These are phyloP conservation scores for Diaporthe sp. DNA, from an alignment of 2,329 filamentous ascomycete genomes.

Conservation along the genomic window DNA sequence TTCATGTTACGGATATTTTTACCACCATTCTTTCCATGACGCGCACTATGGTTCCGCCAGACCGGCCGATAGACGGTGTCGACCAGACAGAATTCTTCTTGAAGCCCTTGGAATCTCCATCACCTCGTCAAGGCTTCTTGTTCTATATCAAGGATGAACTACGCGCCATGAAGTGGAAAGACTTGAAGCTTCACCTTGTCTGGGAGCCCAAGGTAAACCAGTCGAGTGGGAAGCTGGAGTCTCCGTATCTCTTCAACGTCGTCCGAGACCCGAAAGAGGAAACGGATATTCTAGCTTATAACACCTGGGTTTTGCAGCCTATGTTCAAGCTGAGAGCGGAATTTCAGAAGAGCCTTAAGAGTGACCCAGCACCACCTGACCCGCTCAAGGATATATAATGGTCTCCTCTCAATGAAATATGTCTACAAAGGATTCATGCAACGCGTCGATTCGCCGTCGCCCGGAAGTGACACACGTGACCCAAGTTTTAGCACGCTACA, in stretches of 20 bases:
- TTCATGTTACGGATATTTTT: slow-evolving; percentile 52
- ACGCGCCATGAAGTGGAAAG: slow-evolving; percentile 51
- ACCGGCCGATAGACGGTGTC: slow-evolving; percentile 50
- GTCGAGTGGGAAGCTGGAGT: slow-evolving; percentile 49
- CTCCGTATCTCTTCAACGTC: slow-evolving; percentile 51
- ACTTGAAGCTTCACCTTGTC: slow-evolving; percentile 53
- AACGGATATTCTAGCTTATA: slow-evolving; percentile 48
- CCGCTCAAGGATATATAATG: slow-evolving; percentile 46
- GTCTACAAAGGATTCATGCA: neutral
- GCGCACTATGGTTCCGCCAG: slow-evolving; percentile 40
- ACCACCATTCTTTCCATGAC: slow-evolving; percentile 49
- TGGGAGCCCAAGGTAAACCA: slow-evolving; percentile 54
- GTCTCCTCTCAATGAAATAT: too few species aligned
- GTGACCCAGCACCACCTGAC: slow-evolving; percentile 50
- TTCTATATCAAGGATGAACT: slow-evolving; percentile 54
- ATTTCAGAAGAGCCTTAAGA: slow-evolving; percentile 48
- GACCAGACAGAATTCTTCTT: slow-evolving; percentile 48
- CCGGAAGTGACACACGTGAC: too few species aligned
- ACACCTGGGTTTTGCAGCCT: slow-evolving; percentile 53
- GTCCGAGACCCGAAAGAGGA: slow-evolving; percentile 52
- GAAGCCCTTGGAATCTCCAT: slow-evolving; percentile 42
- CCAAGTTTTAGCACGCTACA: too few species aligned
- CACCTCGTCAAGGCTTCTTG: slow-evolving; percentile 46
- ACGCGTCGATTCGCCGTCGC: too few species aligned
- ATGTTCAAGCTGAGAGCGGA: slow-evolving; percentile 46